These are phyloP conservation scores for Cavenderia fasciculata DNA, from an alignment of 78 protist genomes.

Conservation along the genomic window DNA sequence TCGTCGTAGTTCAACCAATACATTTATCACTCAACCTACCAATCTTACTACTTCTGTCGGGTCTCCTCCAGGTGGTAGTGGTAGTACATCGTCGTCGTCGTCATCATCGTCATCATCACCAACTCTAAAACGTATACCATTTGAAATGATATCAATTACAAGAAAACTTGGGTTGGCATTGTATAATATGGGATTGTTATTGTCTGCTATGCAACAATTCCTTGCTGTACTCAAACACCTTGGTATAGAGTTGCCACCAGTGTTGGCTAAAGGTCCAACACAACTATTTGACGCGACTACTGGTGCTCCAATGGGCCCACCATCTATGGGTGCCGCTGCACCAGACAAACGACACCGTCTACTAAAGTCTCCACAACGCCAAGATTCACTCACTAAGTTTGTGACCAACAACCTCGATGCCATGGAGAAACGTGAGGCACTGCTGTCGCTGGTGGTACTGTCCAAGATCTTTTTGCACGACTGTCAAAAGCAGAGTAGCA, in stretches of 20 bases:
- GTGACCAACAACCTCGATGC: constrained; percentile 19
- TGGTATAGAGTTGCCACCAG: constrained; percentile 54
- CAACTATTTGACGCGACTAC: too few relatives aligned
- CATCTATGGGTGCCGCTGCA: background rate
- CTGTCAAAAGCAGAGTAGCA: constrained; percentile 13
- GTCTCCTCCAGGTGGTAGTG: background rate
- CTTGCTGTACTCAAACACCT: constrained; percentile 56
- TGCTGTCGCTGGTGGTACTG: constrained; percentile 21
- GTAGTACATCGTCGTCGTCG: background rate
- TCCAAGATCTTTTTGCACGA: constrained; percentile 57
- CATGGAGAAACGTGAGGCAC: constrained; percentile 58
- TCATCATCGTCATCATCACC: background rate
- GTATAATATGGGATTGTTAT: constrained; percentile 30
- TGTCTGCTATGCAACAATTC: constrained; percentile 4
- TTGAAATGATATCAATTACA: constrained; percentile 44
- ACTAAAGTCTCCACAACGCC: constrained; percentile 10
- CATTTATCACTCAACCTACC: background rate
- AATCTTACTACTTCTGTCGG: background rate
- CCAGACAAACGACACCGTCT: background rate
- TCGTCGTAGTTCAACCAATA: background rate
- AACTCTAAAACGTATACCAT: background rate
- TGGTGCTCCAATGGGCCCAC: background rate
- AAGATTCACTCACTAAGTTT: constrained; percentile 42
- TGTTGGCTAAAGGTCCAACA: too few relatives aligned
- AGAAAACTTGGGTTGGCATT: constrained; percentile 61